Percentiles rank a stretch among this genome's conserved stretches.
Evolutionary conservation across 345 rosid genomes (phyloP).

Genomic region (Clausena lansium): DNA sequence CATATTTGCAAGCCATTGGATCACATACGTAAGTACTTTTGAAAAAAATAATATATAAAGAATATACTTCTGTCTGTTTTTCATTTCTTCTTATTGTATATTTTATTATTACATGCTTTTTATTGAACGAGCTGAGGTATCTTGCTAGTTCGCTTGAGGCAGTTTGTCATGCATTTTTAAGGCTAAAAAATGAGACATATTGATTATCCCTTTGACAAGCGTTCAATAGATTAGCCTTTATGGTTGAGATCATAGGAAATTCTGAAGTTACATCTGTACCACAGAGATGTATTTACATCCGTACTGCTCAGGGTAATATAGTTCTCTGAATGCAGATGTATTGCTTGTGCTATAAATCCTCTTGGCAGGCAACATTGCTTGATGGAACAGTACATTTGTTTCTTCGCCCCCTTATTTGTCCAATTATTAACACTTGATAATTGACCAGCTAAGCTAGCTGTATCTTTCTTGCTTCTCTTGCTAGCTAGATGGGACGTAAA

Average conservation of each 20-base stretch:
- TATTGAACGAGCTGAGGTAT: not conserved
- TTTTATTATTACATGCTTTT: not conserved
- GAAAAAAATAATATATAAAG: not conserved
- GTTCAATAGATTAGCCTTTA: not conserved
- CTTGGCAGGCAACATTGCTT: not conserved
- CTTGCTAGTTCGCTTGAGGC: not conserved
- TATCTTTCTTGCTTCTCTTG: too few species aligned
- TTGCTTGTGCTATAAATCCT: not conserved
- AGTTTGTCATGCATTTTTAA: not conserved
- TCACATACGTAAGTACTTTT: constrained; percentile 76
- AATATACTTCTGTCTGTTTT: not conserved
- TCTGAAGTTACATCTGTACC: not conserved
- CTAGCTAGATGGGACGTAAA: too few species aligned
- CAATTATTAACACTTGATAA: not conserved
- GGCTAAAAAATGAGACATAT: not conserved
- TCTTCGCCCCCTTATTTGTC: too few species aligned
- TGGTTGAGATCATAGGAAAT: not conserved
- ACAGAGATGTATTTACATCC: not conserved
- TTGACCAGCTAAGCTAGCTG: not conserved
- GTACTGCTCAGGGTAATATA: not conserved
- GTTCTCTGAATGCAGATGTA: not conserved
- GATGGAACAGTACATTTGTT: not conserved
- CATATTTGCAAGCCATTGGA: constrained; percentile 93
- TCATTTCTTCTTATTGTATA: not conserved
- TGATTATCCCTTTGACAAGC: not conserved